A percentile compares a stretch with the other conserved stretches of the same genome.
These are phyloP conservation scores for Venturiaceae sp. DNA, from an alignment of 2,329 filamentous ascomycete genomes.

Conservation along the genomic window DNA sequence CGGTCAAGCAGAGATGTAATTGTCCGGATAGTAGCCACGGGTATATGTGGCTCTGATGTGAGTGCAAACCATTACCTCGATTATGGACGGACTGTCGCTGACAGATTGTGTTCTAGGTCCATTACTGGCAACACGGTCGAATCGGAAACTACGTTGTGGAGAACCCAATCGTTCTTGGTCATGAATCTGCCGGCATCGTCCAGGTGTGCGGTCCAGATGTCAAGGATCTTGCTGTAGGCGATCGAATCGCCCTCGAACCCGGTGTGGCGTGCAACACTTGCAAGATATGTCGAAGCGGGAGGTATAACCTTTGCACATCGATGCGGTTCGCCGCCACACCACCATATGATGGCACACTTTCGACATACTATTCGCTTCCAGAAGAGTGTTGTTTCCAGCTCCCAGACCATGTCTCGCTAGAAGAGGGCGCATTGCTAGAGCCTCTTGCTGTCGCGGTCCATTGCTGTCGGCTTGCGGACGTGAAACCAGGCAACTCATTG, in stretches of 20 bases:
- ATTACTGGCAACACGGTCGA: conserved; percentile 17
- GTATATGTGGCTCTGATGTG: conserved; percentile 12
- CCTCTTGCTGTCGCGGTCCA: conserved; percentile 19
- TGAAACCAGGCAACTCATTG: conserved; percentile 11
- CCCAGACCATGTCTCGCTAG: conserved; percentile 15
- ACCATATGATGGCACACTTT: conserved; percentile 17
- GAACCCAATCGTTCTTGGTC: conserved; percentile 18
- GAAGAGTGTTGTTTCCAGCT: conserved; percentile 19
- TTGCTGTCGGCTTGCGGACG: conserved; percentile 13
- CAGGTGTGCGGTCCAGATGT: conserved; percentile 15
- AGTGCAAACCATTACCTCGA: not conserved
- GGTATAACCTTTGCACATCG: conserved; percentile 17
- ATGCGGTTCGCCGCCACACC: conserved; percentile 18
- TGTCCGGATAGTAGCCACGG: conserved; percentile 10
- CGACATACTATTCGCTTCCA: conserved; percentile 16
- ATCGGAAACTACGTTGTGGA: conserved; percentile 17
- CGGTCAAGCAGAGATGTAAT: conserved; percentile 11
- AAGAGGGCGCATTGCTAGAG: conserved; percentile 19
- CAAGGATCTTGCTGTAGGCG: conserved; percentile 15
- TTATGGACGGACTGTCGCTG: no score
- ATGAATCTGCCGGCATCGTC: conserved; percentile 19
- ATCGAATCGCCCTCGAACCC: conserved; percentile 20
- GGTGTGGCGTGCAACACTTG: conserved; percentile 15
- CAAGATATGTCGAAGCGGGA: conserved; percentile 11
- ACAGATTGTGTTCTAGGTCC: not conserved